Percentiles rank a stretch among this genome's conserved stretches.
These are phyloP conservation scores for Globisporangium paddicum DNA, from an alignment of 352 stramenopile species.

Conservation along the genomic window DNA sequence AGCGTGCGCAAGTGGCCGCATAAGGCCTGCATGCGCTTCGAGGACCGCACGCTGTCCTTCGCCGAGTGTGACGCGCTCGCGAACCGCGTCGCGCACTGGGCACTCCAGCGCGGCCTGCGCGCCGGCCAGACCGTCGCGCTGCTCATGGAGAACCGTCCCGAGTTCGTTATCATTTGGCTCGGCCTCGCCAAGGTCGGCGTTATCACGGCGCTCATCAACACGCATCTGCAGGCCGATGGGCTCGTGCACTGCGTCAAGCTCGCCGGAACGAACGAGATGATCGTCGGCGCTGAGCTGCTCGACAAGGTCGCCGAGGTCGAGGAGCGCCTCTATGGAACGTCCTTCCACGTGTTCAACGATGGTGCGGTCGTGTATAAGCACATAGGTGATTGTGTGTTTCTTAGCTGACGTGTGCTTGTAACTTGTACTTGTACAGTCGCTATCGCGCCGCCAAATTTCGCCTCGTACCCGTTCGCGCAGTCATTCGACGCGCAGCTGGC, in stretches of 20 bases:
- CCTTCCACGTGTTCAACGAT: constrained; percentile 50
- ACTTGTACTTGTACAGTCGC: constrained; percentile 8
- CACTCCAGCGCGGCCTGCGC: constrained; percentile 37
- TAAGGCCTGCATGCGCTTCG: constrained; percentile 60
- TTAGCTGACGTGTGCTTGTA: neutral
- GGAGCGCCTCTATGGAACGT: constrained; percentile 28
- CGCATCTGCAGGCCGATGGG: constrained; percentile 50
- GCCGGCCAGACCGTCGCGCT: constrained; percentile 68
- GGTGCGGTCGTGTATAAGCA: constrained; percentile 20
- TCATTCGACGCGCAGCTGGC: constrained; percentile 42
- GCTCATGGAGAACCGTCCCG: constrained; percentile 84
- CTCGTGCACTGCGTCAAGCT: constrained; percentile 78
- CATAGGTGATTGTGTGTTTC: constrained; percentile 3
- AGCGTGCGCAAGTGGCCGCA: constrained; percentile 47
- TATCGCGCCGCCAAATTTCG: constrained; percentile 10
- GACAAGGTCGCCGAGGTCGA: constrained; percentile 32
- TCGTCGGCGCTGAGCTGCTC: constrained; percentile 68
- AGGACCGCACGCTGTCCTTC: constrained; percentile 46
- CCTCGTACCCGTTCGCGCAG: constrained; percentile 25
- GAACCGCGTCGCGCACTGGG: constrained; percentile 79
- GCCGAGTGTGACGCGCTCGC: constrained; percentile 49
- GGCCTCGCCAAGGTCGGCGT: constrained; percentile 82
- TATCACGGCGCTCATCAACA: constrained; percentile 84
- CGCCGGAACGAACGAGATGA: constrained; percentile 49
- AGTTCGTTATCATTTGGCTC: constrained; percentile 82